Percentiles rank a stretch among this genome's conserved stretches.
Evolutionary conservation across 805 yeast species (phyloP).

Genomic region (Yamadazyma insecticola): DNA sequence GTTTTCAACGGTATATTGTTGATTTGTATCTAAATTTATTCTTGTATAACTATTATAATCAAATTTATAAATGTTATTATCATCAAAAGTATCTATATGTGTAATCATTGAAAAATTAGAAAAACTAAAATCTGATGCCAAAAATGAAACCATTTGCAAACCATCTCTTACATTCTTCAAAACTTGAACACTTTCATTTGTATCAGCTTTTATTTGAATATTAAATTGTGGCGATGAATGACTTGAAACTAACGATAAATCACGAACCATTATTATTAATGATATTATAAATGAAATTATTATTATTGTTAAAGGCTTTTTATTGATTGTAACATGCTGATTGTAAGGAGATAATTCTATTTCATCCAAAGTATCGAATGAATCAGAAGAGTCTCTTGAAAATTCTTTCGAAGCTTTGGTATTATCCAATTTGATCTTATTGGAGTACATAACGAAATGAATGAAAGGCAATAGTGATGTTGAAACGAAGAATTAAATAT

Average conservation of each 20-base stretch:
- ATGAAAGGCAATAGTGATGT: neutral
- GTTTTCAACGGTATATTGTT: slow-evolving; percentile 2
- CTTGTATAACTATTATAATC: slow-evolving; percentile 50
- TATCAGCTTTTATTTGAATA: slow-evolving; percentile 8
- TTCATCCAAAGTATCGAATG: too few species aligned
- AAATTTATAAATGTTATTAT: slow-evolving; percentile 37
- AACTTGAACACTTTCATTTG: slow-evolving; percentile 7
- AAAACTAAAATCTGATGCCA: slow-evolving; percentile 11
- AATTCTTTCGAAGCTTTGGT: too few species aligned
- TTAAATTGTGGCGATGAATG: slow-evolving; percentile 9
- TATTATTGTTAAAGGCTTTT: neutral
- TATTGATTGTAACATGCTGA: too few species aligned
- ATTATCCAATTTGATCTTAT: too few species aligned
- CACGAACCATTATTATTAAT: slow-evolving; percentile 14
- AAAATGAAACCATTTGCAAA: slow-evolving; percentile 9
- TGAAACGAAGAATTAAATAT: too few species aligned
- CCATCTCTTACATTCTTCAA: slow-evolving; percentile 6
- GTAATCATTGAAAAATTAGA: slow-evolving; percentile 10
- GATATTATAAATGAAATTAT: slow-evolving; percentile 9
- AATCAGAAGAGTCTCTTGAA: too few species aligned
- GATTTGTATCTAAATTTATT: slow-evolving; percentile 12
- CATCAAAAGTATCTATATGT: slow-evolving; percentile 43
- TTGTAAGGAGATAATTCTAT: too few species aligned
- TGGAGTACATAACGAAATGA: too few species aligned
- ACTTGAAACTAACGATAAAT: slow-evolving; percentile 5